Evolutionary conservation across 2,329 filamentous ascomycete species (phyloP).

Genomic region (Diaporthe nobilis): DNA sequence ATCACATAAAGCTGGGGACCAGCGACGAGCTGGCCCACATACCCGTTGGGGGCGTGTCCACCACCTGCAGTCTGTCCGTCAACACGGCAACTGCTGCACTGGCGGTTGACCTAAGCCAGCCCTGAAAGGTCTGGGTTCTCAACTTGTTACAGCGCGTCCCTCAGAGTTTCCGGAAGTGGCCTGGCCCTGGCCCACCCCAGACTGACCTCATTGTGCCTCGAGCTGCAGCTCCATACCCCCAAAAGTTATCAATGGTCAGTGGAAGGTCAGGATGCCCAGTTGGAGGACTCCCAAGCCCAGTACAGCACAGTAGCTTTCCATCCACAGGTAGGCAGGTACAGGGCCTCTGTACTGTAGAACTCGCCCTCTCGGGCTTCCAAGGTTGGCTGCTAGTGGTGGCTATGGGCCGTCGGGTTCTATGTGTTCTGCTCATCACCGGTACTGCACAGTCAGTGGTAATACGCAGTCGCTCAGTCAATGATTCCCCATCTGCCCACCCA

Average conservation of each 20-base stretch:
- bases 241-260: background rate
- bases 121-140: background rate
- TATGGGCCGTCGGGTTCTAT: background rate
- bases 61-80: background rate
- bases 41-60: background rate
- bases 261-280: background rate
- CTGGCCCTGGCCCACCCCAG: slow-evolving; percentile 11
- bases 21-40: background rate
- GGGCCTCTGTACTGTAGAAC: background rate
- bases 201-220: slow-evolving; percentile 24
- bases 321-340: background rate
- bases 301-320: background rate
- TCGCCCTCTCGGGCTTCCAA: background rate
- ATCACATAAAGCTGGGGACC: background rate
- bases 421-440: background rate
- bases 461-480: background rate
- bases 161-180: slow-evolving; percentile 10
- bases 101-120: background rate
- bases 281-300: too few species aligned
- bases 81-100: background rate
- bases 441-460: background rate
- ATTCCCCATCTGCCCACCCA: background rate
- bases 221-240: background rate
- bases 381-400: background rate
- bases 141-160: slow-evolving; percentile 6